phyloP scores from a whole-genome alignment of 1,139 yeast species.

The Scheffersomyces stambukii region DNA sequence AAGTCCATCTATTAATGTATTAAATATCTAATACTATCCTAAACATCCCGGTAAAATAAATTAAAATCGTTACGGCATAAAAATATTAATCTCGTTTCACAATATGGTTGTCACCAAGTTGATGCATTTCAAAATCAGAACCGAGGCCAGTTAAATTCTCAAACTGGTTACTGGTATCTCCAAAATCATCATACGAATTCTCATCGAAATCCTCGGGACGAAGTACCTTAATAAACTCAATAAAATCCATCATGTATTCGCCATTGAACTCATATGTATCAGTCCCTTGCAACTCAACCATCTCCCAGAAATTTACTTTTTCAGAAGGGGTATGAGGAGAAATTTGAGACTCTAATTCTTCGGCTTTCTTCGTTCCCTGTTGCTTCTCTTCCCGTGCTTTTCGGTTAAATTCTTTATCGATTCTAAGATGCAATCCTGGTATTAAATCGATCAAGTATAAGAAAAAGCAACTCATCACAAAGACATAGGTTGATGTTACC shows the following conservation, averaged over 20 bases:
- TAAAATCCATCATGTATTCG: constrained; percentile 46
- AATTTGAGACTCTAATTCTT: constrained; percentile 18
- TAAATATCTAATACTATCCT: background rate
- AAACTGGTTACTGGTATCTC: constrained; percentile 2
- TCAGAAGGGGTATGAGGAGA: constrained; percentile 11
- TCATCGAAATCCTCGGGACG: constrained; percentile 39
- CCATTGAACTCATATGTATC: constrained; percentile 50
- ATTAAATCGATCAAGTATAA: constrained; percentile 39
- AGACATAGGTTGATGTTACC: constrained; percentile 38
- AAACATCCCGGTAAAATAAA: background rate
- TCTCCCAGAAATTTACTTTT: constrained; percentile 19
- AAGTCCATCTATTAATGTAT: constrained; percentile 1
- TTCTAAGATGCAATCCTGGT: constrained; percentile 46
- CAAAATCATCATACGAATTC: constrained; percentile 9
- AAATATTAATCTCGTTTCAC: constrained; percentile 9
- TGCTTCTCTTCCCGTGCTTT: constrained; percentile 21
- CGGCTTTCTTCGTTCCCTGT: constrained; percentile 2
- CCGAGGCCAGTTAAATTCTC: constrained; percentile 4
- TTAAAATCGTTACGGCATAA: background rate
- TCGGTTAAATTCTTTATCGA: constrained; percentile 38
- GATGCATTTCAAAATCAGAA: constrained; percentile 17
- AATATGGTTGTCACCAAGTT: constrained; percentile 8
- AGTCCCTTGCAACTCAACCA: constrained; percentile 44
- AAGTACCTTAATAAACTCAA: constrained; percentile 42
- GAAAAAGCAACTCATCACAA: constrained; percentile 31